A percentile compares a stretch with the other conserved stretches of the same genome.
phyloP scores from a whole-genome alignment of 148 eudicot genomes.

The Vaccinium vitisidaea region DNA sequence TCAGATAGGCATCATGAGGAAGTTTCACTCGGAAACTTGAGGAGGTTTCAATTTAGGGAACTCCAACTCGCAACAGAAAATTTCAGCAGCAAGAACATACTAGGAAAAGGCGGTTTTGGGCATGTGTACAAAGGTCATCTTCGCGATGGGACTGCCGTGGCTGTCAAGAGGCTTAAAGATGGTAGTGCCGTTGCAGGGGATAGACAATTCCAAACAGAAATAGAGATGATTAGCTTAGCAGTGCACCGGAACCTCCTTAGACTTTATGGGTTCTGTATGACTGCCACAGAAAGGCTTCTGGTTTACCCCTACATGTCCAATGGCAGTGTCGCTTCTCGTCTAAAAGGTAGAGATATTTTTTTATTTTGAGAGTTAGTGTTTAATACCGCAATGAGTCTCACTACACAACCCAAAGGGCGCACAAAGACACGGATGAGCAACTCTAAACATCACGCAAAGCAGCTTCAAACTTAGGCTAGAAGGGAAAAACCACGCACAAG shows the following conservation, averaged over 20 bases:
- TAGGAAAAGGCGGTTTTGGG: constrained; percentile 63
- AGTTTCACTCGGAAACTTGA: constrained; percentile 47
- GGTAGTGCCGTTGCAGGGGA: constrained; percentile 43
- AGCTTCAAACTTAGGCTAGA: neutral
- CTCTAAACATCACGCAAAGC: neutral
- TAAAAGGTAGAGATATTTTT: constrained; percentile 44
- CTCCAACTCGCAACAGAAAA: constrained; percentile 53
- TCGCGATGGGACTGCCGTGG: constrained; percentile 47
- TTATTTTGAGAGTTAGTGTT: neutral
- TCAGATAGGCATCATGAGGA: constrained; percentile 51
- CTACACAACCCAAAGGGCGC: neutral
- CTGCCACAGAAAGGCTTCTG: constrained; percentile 53
- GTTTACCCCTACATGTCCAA: constrained; percentile 74
- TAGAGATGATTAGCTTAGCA: constrained; percentile 78
- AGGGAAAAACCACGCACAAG: neutral
- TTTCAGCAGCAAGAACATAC: constrained; percentile 53
- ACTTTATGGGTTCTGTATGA: constrained; percentile 57
- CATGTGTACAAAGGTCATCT: constrained; percentile 52
- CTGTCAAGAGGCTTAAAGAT: constrained; percentile 61
- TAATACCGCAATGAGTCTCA: neutral
- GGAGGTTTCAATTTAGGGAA: constrained; percentile 47
- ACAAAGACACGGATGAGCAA: neutral
- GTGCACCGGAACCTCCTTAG: constrained; percentile 67
- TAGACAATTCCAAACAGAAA: constrained; percentile 65
- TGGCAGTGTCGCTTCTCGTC: constrained; percentile 72